Conservation (phyloP, 352 stramenopile genomes). For the Phytophthora megakarya region DNA sequence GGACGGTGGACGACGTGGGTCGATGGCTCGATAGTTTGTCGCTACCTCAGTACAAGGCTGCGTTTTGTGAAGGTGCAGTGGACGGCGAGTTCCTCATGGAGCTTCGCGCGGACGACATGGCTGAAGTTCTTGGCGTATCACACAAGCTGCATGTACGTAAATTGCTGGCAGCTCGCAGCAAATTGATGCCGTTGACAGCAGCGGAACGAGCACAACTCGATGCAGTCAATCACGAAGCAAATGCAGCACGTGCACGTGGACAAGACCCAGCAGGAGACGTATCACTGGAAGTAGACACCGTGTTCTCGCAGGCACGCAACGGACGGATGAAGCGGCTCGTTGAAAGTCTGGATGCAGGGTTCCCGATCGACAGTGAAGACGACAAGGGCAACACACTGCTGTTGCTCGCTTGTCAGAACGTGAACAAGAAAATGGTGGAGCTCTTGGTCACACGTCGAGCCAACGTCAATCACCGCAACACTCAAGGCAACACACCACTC, state of each 20-base stretch:
- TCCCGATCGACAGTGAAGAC: constrained; percentile 89
- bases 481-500: constrained; percentile 91
- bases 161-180: constrained; percentile 85
- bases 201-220: constrained; percentile 76
- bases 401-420: constrained; percentile 89
- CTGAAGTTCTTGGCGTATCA: constrained; percentile 88
- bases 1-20: constrained; percentile 91
- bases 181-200: constrained; percentile 84
- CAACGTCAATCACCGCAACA: constrained; percentile 93
- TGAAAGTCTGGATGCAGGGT: constrained; percentile 90
- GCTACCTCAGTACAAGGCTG: constrained; percentile 90
- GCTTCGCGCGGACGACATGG: constrained; percentile 90
- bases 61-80: constrained; percentile 90
- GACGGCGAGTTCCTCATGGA: constrained; percentile 94
- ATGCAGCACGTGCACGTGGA: constrained; percentile 38
- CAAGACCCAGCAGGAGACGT: constrained; percentile 26
- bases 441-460: constrained; percentile 82
- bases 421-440: constrained; percentile 90
- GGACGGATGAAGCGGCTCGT: constrained; percentile 89
- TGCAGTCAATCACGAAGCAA: constrained; percentile 59
- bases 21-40: constrained; percentile 93
- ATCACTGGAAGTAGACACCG: constrained; percentile 64
- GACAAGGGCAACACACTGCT: constrained; percentile 94
- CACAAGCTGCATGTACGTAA: constrained; percentile 94
- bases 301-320: constrained; percentile 92